Percentiles rank a stretch among this genome's conserved stretches.
Evolutionary conservation across 208 protist genomes (phyloP).

Genomic region (Leptomonas seymouri): DNA sequence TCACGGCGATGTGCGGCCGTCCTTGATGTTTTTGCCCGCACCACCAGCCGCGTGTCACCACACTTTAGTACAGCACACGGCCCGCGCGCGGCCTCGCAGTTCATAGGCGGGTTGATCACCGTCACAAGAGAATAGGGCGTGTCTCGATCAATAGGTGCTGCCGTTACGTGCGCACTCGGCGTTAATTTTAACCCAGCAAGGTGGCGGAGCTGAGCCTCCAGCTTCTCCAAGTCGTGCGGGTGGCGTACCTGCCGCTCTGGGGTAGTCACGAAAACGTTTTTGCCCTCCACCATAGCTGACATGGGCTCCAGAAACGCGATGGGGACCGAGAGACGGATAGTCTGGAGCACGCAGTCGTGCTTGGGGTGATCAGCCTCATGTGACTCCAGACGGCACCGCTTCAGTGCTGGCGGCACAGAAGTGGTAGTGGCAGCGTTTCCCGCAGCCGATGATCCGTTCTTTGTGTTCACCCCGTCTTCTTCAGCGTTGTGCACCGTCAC

Average conservation of each 20-base stretch:
- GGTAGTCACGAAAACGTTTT: slow-evolving; percentile 66
- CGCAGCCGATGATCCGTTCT: neutral
- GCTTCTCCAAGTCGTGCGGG: slow-evolving; percentile 52
- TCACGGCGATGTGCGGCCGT: neutral
- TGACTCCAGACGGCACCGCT: slow-evolving; percentile 25
- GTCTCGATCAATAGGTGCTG: slow-evolving; percentile 51
- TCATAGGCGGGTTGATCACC: slow-evolving; percentile 71
- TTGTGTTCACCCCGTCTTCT: neutral
- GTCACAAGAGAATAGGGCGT: slow-evolving; percentile 66
- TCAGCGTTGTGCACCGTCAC: slow-evolving; percentile 8
- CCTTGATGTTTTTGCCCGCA: slow-evolving; percentile 3
- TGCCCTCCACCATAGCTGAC: slow-evolving; percentile 48
- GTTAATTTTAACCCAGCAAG: slow-evolving; percentile 6
- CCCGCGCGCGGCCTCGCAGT: slow-evolving; percentile 32
- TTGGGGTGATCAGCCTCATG: slow-evolving; percentile 1
- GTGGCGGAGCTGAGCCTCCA: slow-evolving; percentile 42
- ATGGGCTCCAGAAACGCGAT: slow-evolving; percentile 66
- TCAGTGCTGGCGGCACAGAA: neutral
- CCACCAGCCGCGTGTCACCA: slow-evolving; percentile 14
- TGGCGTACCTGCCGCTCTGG: slow-evolving; percentile 65
- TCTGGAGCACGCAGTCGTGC: slow-evolving; percentile 6
- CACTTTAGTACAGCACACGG: slow-evolving; percentile 53
- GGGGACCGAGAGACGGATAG: slow-evolving; percentile 44
- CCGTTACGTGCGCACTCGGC: slow-evolving; percentile 34
- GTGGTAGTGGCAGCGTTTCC: neutral